phyloP scores from a whole-genome alignment of 352 stramenopile species.

The Thalassiosira allenii region DNA sequence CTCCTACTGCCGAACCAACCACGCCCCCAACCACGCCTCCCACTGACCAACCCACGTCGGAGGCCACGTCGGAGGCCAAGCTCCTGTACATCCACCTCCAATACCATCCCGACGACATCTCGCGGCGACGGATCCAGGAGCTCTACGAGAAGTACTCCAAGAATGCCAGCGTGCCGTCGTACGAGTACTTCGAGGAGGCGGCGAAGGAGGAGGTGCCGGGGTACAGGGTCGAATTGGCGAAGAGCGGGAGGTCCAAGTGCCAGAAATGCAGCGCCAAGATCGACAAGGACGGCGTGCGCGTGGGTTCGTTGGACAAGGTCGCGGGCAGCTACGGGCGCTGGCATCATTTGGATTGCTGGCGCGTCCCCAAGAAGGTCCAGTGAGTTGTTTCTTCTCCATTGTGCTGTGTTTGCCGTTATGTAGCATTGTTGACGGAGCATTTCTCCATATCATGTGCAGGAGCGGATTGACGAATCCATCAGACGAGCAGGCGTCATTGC shows the following conservation, averaged over 20 bases:
- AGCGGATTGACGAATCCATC: conserved; percentile 31
- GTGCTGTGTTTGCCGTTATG: not conserved
- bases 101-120: too few relatives aligned
- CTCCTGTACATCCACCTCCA: too few relatives aligned
- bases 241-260: conserved; percentile 51
- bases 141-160: conserved; percentile 32
- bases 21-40: too few relatives aligned
- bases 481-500: conserved; percentile 17
- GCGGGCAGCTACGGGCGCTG: conserved; percentile 60
- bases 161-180: conserved; percentile 39
- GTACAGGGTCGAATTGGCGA: conserved; percentile 67
- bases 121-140: too few relatives aligned
- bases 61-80: too few relatives aligned
- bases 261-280: conserved; percentile 48
- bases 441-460: conserved; percentile 16
- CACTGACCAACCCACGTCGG: too few relatives aligned
- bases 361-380: conserved; percentile 50
- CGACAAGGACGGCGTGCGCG: conserved; percentile 43
- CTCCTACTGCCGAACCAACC: too few relatives aligned
- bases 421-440: not conserved
- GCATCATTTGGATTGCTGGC: conserved; percentile 67
- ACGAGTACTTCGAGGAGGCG: conserved; percentile 62
- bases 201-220: conserved; percentile 48
- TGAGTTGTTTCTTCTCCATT: conserved; percentile 9
- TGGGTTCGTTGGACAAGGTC: conserved; percentile 54